A percentile compares a stretch with the other conserved stretches of the same genome.
Conservation (phyloP, 306 rosid species). For the Cicer bijugum region DNA sequence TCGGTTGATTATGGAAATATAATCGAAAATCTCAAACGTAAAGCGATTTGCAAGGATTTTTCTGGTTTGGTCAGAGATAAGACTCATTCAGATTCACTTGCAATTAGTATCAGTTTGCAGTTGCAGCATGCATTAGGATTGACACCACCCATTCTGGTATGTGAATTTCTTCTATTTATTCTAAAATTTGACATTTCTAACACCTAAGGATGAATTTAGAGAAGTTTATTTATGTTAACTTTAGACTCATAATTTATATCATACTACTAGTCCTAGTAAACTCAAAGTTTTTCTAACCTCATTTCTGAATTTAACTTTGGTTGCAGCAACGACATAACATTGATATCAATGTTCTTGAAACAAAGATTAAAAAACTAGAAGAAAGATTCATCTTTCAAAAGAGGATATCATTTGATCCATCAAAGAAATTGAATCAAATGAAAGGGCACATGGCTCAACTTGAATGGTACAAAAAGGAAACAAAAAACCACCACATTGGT, state of each 20-base stretch:
- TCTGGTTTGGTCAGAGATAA: background rate
- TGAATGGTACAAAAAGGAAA: conserved; percentile 68
- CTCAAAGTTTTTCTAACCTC: background rate
- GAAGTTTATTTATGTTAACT: background rate
- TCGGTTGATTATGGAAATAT: conserved; percentile 42
- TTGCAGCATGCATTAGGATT: conserved; percentile 47
- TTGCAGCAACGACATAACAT: conserved; percentile 22
- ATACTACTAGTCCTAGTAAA: background rate
- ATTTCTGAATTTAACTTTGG: conserved; percentile 24
- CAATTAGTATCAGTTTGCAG: conserved; percentile 47
- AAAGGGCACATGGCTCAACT: conserved; percentile 54
- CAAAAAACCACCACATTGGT: conserved; percentile 41
- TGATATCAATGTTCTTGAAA: conserved; percentile 1
- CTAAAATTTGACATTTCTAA: background rate
- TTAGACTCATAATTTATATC: background rate
- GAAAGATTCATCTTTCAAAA: background rate
- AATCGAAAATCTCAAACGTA: conserved; percentile 43
- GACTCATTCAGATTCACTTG: conserved; percentile 34
- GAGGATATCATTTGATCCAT: conserved; percentile 29
- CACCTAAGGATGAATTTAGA: background rate
- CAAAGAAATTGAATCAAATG: conserved; percentile 41
- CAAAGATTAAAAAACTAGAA: conserved; percentile 34
- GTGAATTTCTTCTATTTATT: background rate
- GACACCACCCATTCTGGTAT: conserved; percentile 46
- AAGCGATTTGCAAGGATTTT: conserved; percentile 34